Evolutionary conservation across 495 filamentous ascomycete species (phyloP), one percentile per base, ranked within the genome.

Genomic region (Platismatia glauca): DNA sequence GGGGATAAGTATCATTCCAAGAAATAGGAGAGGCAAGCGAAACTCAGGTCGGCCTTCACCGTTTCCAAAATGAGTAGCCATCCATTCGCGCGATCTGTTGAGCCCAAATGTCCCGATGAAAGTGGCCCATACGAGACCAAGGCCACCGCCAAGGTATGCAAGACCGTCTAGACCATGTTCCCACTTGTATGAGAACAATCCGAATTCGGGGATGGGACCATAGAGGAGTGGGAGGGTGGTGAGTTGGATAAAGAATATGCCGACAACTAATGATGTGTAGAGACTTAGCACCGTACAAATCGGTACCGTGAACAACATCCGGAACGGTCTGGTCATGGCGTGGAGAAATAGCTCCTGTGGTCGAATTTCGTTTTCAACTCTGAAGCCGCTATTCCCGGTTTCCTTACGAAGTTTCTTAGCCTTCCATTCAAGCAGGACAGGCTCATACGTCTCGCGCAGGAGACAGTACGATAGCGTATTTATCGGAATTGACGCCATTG

Each of bases 11-110:
- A 77, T 71, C 0, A 76, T 81, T 0, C 80, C 82, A 15, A 83
- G 61, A 69, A 85, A 82, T 15, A 79, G 78, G 48, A 77, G 82
- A 75, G 77, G 82, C 1, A 86, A 70, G 4, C 84, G 73, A 61
- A 77, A 77, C 63, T 87, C 84, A 0, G 84, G 84, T 22, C n/a
- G 20, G 5, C 20, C 20, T n/a, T 44, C 43, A 7, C n/a, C 43
- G 7, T n/a, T n/a, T 0, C 43, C 43, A 7, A 22, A n/a, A n/a
- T 7, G 43, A n/a, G 20, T n/a, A 11, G 43, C 43, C 43, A 44
- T 44, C 20, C n/a, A 44, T 7, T n/a, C 0, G 11, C n/a, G n/a
- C 20, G 43, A 44, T 2, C 43, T 20, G 8, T 44, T 44, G 43
- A 44, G 43, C 0, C n/a, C 18, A 8, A 12, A n/a, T 0, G 11